Percentiles rank a stretch among this genome's conserved stretches.
Conservation (phyloP, 306 rosid genomes). For the Hippophae gyantsensis region DNA sequence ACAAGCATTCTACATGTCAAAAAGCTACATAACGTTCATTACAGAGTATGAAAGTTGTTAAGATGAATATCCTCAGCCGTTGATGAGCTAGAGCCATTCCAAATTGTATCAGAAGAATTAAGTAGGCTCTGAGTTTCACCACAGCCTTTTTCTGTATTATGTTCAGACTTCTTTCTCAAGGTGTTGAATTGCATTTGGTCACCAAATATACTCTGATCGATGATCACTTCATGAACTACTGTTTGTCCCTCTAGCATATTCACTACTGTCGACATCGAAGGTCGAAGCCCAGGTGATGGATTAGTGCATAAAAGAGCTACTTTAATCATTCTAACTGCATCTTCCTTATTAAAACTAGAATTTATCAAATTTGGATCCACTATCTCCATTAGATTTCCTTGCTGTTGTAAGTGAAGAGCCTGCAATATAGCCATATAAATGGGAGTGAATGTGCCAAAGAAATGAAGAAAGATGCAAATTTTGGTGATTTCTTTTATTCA, state of each 20-base stretch:
- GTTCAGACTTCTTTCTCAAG: background rate
- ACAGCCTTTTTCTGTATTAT: background rate
- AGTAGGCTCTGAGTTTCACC: background rate
- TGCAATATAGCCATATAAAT: no score
- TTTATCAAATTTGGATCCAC: slow-evolving; percentile 42
- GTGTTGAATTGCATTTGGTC: background rate
- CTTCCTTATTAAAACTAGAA: slow-evolving; percentile 29
- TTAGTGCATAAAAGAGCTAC: slow-evolving; percentile 48
- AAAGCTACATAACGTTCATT: no score
- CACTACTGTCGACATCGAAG: slow-evolving; percentile 53
- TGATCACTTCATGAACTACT: slow-evolving; percentile 24
- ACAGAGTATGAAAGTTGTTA: no score
- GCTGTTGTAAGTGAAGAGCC: background rate
- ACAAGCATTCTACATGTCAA: no score
- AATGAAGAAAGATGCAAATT: background rate
- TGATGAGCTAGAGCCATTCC: no score
- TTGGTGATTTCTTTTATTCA: background rate
- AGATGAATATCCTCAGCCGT: no score
- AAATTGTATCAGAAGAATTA: no score
- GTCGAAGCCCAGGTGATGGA: slow-evolving; percentile 40
- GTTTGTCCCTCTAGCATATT: slow-evolving; percentile 54
- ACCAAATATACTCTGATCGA: background rate
- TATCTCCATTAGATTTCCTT: slow-evolving; percentile 28
- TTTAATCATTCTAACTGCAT: slow-evolving; percentile 36
- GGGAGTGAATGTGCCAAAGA: background rate